Conservation (phyloP, 2,329 filamentous ascomycete genomes). For the Drechslerella dactyloides region DNA sequence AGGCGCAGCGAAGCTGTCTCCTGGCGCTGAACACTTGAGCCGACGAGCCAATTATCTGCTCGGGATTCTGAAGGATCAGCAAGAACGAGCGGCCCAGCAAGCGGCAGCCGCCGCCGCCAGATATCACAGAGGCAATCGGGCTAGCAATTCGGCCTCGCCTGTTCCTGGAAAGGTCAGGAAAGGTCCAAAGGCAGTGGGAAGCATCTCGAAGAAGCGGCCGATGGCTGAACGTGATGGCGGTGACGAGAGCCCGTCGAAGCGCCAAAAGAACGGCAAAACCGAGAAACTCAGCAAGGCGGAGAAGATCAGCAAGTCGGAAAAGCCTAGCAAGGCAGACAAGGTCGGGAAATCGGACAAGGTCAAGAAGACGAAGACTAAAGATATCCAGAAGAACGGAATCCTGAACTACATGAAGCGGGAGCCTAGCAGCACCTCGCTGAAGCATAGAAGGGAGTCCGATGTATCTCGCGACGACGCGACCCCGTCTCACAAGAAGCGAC, state of each 20-base stretch:
- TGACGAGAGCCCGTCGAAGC: conserved; percentile 47
- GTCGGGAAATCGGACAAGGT: no score
- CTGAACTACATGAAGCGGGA: conserved; percentile 46
- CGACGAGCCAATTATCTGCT: conserved; percentile 92
- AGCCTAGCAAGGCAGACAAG: conserved; percentile 18
- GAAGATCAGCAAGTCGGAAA: conserved; percentile 17
- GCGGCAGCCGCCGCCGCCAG: conserved; percentile 61
- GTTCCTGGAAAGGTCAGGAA: conserved; percentile 44
- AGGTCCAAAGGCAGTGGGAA: conserved; percentile 39
- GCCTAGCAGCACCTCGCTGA: conserved; percentile 32
- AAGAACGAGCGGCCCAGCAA: conserved; percentile 75
- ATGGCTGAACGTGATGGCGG: conserved; percentile 47
- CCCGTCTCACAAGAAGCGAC: conserved; percentile 42
- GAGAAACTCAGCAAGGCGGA: background rate
- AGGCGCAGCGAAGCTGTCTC: conserved; percentile 58
- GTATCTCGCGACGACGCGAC: conserved; percentile 34
- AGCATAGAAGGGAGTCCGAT: conserved; percentile 44
- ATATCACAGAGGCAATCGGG: conserved; percentile 46
- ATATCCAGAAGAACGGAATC: conserved; percentile 47
- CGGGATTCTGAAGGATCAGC: conserved; percentile 90
- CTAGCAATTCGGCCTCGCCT: conserved; percentile 47
- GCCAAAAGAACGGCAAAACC: conserved; percentile 41
- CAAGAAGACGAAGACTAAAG: conserved; percentile 14
- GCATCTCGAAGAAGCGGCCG: conserved; percentile 45
- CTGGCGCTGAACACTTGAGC: conserved; percentile 95